A percentile compares a stretch with the other conserved stretches of the same genome.
Conservation (phyloP, 768 basidiomycete genomes). For the Naganishia friedmannii region DNA sequence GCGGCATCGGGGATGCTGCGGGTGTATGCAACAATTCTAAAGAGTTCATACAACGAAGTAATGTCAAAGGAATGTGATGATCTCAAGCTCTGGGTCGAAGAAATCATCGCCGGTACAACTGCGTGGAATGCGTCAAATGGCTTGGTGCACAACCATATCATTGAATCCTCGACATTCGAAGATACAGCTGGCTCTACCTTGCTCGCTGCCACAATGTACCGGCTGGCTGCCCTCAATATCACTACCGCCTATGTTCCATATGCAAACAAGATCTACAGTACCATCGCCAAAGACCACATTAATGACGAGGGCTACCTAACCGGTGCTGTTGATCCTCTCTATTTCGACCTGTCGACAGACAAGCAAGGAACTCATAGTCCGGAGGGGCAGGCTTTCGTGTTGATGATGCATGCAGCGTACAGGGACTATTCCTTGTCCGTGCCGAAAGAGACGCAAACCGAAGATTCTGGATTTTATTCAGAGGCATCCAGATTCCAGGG, state of each 20-base stretch:
- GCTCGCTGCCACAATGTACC: conserved; percentile 41
- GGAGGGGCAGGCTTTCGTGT: conserved; percentile 49
- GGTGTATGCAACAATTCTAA: conserved; percentile 53
- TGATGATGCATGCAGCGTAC: conserved; percentile 48
- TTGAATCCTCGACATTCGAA: conserved; percentile 47
- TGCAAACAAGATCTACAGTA: conserved; percentile 49
- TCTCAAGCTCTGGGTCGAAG: conserved; percentile 52
- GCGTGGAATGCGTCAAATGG: conserved; percentile 40
- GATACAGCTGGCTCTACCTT: conserved; percentile 53
- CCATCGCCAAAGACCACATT: conserved; percentile 45
- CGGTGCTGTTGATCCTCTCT: conserved; percentile 53
- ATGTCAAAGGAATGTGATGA: conserved; percentile 49
- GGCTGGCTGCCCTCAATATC: conserved; percentile 49
- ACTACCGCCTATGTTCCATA: conserved; percentile 46
- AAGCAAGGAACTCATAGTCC: conserved; percentile 45
- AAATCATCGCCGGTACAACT: conserved; percentile 47
- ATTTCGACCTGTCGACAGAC: conserved; percentile 35
- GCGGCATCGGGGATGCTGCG: conserved; percentile 55
- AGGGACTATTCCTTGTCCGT: background rate
- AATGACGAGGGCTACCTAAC: conserved; percentile 52
- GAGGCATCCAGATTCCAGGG: too few relatives aligned
- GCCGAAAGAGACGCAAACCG: background rate
- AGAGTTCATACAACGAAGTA: conserved; percentile 39
- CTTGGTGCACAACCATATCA: conserved; percentile 53
- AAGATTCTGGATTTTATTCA: background rate